Evolutionary conservation across 1,284 basidiomycete genomes (phyloP), one percentile per base, ranked within the genome.

Genomic region (Cutaneotrichosporon sp.): DNA sequence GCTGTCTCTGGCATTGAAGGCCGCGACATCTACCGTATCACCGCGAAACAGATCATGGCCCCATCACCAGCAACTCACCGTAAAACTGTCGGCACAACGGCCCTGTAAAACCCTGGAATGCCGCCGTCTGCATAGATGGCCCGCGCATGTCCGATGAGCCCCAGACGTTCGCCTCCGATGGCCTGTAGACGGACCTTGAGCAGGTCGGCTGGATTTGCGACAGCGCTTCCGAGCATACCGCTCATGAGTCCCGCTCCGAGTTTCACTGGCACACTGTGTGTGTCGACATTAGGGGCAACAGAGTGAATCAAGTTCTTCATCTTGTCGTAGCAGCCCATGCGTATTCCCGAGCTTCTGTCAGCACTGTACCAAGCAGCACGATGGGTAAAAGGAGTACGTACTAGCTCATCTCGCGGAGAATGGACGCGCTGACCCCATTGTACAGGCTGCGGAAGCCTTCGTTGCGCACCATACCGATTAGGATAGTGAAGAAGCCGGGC

Each of bases 171-270:
- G 12, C 57, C 57, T 14, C 57, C 57, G 10, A 52, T 25, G 5
- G 57, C 57, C 48, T 59, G 57, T 20, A 52, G 31, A 10, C 57
- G 57, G 5, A 59, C 57, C 35, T 59, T 59, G 29, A 59, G 57
- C 22, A 59, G 51, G 48, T 59, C 57, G 33, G 57, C 57, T 1
- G 57, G 57, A 53, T 59, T 59, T 22, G 57, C 57, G 27, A 59
- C 43, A 9, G 57, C 57, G 6, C 50, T 48, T 16, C 57, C 57
- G 11, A 59, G 44, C 29, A 46, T 48, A 17, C 57, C 57, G 3
- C 44, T 47, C 5, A 33, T 32, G 22, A 59, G 29, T 1, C 57
- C 57, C 1, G 57, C 57, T 33, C 57, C 57, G 41, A 59, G 57
- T 51, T 59, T 59, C 26, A 59, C 57, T 5, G 39, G 25, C 4